These are phyloP conservation scores for Erodium texanum DNA, from an alignment of 441 rosid species.

Conservation along the genomic window DNA sequence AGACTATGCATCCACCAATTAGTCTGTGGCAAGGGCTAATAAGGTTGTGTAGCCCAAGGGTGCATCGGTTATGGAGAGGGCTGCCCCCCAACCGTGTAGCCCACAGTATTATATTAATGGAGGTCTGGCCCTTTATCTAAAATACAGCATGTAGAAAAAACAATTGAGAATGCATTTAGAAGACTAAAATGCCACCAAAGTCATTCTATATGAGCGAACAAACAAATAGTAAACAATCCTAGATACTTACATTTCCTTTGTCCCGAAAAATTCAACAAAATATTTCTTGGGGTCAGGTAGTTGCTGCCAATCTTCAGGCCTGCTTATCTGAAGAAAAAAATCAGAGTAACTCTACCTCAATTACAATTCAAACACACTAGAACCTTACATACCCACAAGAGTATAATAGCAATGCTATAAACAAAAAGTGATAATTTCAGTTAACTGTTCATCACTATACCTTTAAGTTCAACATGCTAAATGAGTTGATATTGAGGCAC, in stretches of 20 bases:
- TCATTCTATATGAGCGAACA: not conserved
- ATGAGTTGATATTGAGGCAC: not conserved
- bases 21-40: too few relatives aligned
- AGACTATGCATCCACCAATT: too few relatives aligned
- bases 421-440: not conserved
- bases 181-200: too few relatives aligned
- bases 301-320: conserved; percentile 79
- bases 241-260: conserved; percentile 87
- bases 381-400: conserved; percentile 8
- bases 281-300: conserved; percentile 76
- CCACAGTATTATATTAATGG: too few relatives aligned
- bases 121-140: too few relatives aligned
- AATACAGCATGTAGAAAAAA: too few relatives aligned
- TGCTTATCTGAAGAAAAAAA: conserved; percentile 60
- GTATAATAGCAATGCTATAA: not conserved
- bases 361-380: conserved; percentile 4
- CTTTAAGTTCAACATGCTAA: not conserved
- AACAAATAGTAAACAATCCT: conserved; percentile 4
- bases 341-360: conserved; percentile 19
- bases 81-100: too few relatives aligned
- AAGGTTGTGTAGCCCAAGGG: too few relatives aligned
- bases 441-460: not conserved
- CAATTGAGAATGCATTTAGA: too few relatives aligned
- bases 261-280: conserved; percentile 92
- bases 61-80: too few relatives aligned